Conservation (phyloP, 1,284 basidiomycete species). For the Cryptococcus wingfieldii region DNA sequence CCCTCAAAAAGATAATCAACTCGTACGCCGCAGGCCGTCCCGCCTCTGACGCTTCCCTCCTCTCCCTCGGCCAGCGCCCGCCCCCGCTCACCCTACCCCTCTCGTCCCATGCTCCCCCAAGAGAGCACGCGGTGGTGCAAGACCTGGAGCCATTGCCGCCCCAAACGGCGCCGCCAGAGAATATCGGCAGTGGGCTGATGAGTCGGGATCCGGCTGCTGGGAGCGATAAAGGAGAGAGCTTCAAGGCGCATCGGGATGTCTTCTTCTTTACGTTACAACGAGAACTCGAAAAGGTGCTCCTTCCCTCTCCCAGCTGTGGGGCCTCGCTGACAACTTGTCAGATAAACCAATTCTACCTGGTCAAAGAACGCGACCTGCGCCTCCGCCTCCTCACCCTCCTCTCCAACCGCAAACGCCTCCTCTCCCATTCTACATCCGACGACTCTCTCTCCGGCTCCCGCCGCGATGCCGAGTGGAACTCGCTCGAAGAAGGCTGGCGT, state of each 20-base stretch:
- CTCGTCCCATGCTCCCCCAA: conserved; percentile 3
- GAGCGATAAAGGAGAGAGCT: conserved; percentile 52
- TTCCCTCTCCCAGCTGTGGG: background rate
- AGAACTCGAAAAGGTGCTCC: conserved; percentile 86
- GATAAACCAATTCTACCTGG: conserved; percentile 99
- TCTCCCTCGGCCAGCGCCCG: conserved; percentile 78
- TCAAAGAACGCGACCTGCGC: conserved; percentile 94
- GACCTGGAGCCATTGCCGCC: conserved; percentile 47
- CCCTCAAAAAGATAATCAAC: conserved; percentile 73
- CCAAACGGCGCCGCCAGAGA: conserved; percentile 41
- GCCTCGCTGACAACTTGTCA: conserved; percentile 40
- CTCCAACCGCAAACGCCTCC: conserved; percentile 73
- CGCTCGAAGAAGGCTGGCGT: conserved; percentile 92
- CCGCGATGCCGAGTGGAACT: conserved; percentile 75
- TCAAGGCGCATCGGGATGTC: conserved; percentile 90
- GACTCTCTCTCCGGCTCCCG: conserved; percentile 39
- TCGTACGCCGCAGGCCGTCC: conserved; percentile 87
- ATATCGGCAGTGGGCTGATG: conserved; percentile 25
- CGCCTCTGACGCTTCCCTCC: conserved; percentile 78
- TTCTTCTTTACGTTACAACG: conserved; percentile 99
- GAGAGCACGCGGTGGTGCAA: background rate
- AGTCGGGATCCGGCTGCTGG: conserved; percentile 15
- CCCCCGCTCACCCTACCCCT: conserved; percentile 52
- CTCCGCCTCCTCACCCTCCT: conserved; percentile 86
- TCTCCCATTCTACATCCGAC: conserved; percentile 26